Base-by-base conservation (phyloP, 345 rosid genomes). In the Litchi chinensis region DNA sequence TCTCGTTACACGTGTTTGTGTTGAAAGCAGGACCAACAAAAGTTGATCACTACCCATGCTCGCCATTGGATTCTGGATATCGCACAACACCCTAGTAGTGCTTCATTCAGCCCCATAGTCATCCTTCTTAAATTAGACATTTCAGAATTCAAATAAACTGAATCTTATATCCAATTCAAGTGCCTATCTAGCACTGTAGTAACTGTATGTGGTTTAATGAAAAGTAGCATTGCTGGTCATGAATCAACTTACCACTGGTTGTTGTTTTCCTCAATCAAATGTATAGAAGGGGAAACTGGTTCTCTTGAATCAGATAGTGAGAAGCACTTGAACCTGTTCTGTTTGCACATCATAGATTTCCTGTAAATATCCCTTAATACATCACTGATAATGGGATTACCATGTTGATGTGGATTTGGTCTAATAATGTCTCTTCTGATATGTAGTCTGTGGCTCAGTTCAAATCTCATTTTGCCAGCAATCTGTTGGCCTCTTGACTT, bases 121-220 rank as follows among this genome's bases (percentile, higher is more conserved):
- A 37, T 70, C 59, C 39, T 50, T 59, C 13, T 21, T 8, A 57
- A 57, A 13, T 6, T 1, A 59, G 52, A 59, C 24, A 10, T 52
- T 37, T 71, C n/a, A 54, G 46, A 71, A 32, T 37, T 40, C 75
- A 18, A 71, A 71, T 64, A 70, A 70, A 62, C 63, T 28, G 63
- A 10, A 54, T 71, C 10, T 18, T 44, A 54, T 70, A 37, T 70
- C 62, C 21, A 12, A 50, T 70, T 26, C 43, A 48, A 50, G 32
- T 50, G 32, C 28, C 13, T 46, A 46, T 46, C 50, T 46, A 46
- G 13, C 10, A 10, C 10, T 44, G 10, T 44, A 44, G 6, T 44
- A 44, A 44, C 50, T 44, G 50, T 9, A 10, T 44, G 50, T 6
- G 9, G 8, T 44, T 44, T 10, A 6, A 8, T 6, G 10, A 44